Conservation (phyloP, 116 monocot species). For the Cymodocea nodosa region DNA sequence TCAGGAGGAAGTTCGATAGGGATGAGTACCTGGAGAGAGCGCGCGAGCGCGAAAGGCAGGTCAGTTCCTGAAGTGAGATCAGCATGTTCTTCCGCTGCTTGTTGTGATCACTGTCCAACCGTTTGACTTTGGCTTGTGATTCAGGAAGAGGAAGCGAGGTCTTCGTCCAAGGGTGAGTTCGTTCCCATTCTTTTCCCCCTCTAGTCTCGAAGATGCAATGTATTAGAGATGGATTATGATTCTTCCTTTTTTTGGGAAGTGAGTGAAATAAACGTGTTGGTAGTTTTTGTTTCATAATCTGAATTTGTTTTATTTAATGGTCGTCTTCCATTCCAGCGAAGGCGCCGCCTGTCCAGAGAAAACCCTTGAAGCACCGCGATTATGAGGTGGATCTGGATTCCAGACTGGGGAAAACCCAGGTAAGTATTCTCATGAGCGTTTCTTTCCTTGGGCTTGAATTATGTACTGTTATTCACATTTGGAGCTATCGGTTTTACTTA, state of each 20-base stretch:
- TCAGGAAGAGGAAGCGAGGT: slow-evolving; percentile 41
- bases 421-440: background rate
- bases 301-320: background rate
- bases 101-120: background rate
- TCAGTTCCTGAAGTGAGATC: slow-evolving; percentile 7
- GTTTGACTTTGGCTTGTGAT: background rate
- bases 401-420: slow-evolving; percentile 95
- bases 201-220: too few relatives aligned
- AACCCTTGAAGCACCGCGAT: slow-evolving; percentile 94
- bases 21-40: slow-evolving; percentile 77
- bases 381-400: slow-evolving; percentile 96
- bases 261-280: slow-evolving; percentile 20
- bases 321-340: slow-evolving; percentile 34
- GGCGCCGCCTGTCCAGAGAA: slow-evolving; percentile 66
- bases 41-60: slow-evolving; percentile 63
- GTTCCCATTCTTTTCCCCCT: background rate
- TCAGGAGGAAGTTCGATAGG: slow-evolving; percentile 66
- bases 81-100: background rate
- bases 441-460: too few relatives aligned
- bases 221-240: too few relatives aligned
- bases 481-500: too few relatives aligned
- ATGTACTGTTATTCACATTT: too few relatives aligned
- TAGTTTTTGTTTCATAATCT: background rate
- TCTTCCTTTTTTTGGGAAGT: slow-evolving; percentile 2
- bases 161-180: slow-evolving; percentile 29